phyloP scores from a whole-genome alignment of 306 rosid species.

The Dalbergia oliveri region DNA sequence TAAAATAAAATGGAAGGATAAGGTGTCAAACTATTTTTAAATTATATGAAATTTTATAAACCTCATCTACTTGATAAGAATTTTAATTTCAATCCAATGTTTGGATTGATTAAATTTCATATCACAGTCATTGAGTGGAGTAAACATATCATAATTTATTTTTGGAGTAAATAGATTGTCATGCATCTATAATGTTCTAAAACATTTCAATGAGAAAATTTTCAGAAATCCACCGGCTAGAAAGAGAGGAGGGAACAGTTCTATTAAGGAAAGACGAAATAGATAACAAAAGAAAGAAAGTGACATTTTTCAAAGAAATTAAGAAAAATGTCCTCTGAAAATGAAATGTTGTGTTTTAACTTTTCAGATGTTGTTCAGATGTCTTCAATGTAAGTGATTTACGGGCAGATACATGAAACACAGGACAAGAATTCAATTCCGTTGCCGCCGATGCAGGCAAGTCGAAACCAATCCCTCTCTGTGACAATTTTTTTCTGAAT shows the following conservation, averaged over 20 bases:
- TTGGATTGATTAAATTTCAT: too few species aligned
- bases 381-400: conserved; percentile 16
- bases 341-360: background rate
- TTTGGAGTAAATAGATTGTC: too few species aligned
- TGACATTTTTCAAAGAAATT: background rate
- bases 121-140: too few species aligned
- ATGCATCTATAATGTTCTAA: too few species aligned
- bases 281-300: background rate
- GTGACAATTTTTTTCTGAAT: background rate
- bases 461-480: background rate
- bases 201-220: background rate
- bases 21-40: too few species aligned
- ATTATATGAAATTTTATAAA: too few species aligned
- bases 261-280: background rate
- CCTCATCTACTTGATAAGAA: too few species aligned
- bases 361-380: background rate
- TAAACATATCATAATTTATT: too few species aligned
- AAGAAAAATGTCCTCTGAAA: background rate
- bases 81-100: too few species aligned
- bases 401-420: background rate
- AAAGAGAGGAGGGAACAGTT: background rate
- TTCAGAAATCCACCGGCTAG: background rate
- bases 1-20: too few species aligned
- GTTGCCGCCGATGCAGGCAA: conserved; percentile 40
- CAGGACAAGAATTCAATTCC: conserved; percentile 7